A percentile compares a stretch with the other conserved stretches of the same genome.
These are phyloP conservation scores for Cardamine chenopodiifolia DNA, from an alignment of 345 rosid species.

Conservation along the genomic window DNA sequence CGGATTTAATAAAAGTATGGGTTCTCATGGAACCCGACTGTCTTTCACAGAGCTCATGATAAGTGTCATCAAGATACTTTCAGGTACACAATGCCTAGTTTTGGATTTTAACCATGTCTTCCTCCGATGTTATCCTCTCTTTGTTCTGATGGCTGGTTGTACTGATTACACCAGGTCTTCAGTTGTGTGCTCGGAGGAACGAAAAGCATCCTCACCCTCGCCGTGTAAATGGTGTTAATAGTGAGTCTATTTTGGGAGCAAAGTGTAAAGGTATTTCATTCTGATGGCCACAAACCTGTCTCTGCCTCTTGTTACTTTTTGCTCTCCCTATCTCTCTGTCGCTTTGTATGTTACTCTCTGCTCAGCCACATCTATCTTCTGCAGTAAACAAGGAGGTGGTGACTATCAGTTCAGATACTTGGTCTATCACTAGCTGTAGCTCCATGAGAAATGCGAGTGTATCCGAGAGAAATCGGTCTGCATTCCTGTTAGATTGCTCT, in stretches of 20 bases:
- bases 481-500: constrained; percentile 39
- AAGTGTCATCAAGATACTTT: constrained; percentile 68
- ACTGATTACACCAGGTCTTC: constrained; percentile 53
- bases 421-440: constrained; percentile 44
- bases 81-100: constrained; percentile 54
- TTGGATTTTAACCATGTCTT: constrained; percentile 1
- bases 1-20: constrained; percentile 52
- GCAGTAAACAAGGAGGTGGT: constrained; percentile 57
- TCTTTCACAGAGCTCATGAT: constrained; percentile 64
- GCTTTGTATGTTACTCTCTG: constrained; percentile 11
- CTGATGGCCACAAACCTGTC: constrained; percentile 6
- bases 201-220: constrained; percentile 38
- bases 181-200: constrained; percentile 40
- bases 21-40: constrained; percentile 43
- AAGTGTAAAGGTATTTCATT: constrained; percentile 52
- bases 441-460: constrained; percentile 40
- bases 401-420: constrained; percentile 51
- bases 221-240: constrained; percentile 38
- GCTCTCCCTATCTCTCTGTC: neutral
- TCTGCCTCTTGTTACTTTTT: constrained; percentile 9
- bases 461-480: constrained; percentile 49
- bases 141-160: constrained; percentile 35
- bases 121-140: constrained; percentile 5
- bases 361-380: constrained; percentile 32
- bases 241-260: constrained; percentile 45